A percentile compares a stretch with the other conserved stretches of the same genome.
These are phyloP conservation scores for Magnusiomyces magnusii DNA, from an alignment of 1,139 yeast species.

Conservation along the genomic window DNA sequence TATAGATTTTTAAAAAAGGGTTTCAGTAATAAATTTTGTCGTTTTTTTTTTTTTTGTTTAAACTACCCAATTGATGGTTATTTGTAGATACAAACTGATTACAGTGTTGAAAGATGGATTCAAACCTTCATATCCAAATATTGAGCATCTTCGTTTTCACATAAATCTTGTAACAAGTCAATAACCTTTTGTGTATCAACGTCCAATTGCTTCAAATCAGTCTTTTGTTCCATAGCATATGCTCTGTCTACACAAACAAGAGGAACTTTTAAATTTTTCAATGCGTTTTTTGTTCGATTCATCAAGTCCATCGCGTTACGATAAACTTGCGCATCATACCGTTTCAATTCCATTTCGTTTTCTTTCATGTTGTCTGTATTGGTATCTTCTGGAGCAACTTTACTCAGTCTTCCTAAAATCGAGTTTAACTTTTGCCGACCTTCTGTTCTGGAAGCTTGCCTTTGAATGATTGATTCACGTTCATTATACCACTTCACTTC, in stretches of 20 bases:
- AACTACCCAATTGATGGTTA: too few relatives aligned
- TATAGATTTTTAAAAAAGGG: background rate
- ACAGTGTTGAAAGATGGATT: too few relatives aligned
- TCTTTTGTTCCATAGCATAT: conserved; percentile 5
- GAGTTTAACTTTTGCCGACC: conserved; percentile 17
- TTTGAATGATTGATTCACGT: conserved; percentile 18
- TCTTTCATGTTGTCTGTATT: conserved; percentile 8
- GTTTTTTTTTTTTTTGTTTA: too few relatives aligned
- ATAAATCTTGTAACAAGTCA: conserved; percentile 21
- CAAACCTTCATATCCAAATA: too few relatives aligned
- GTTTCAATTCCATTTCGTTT: conserved; percentile 2
- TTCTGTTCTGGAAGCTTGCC: conserved; percentile 15
- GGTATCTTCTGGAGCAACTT: conserved; percentile 20
- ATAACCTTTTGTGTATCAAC: conserved; percentile 16
- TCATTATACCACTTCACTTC: conserved; percentile 22
- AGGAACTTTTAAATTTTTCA: conserved; percentile 24
- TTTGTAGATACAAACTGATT: too few relatives aligned
- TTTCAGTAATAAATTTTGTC: too few relatives aligned
- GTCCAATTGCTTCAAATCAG: conserved; percentile 15
- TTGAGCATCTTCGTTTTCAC: conserved; percentile 2
- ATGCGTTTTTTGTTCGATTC: conserved; percentile 4
- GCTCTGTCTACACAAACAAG: conserved; percentile 21
- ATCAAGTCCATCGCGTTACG: background rate
- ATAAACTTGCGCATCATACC: conserved; percentile 1
- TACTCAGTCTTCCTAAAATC: background rate